phyloP scores from a whole-genome alignment of 257 asterid genomes.

The Forsythia viridissima region DNA sequence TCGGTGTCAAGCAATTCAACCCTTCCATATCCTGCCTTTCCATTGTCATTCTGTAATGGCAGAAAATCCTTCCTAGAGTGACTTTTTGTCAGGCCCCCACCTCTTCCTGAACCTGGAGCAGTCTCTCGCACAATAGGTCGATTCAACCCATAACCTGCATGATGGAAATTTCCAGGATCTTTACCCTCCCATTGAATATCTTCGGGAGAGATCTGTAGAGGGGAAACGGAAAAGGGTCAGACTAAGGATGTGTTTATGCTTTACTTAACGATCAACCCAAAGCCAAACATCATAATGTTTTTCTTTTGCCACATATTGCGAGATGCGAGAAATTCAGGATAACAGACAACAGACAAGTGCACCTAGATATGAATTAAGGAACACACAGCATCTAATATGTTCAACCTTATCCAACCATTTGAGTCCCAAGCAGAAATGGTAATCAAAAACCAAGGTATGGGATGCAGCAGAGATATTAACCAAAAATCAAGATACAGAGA shows the following conservation, averaged over 20 bases:
- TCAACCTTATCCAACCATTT: background rate
- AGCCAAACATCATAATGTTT: background rate
- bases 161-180: constrained; percentile 76
- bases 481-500: background rate
- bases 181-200: constrained; percentile 91
- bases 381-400: background rate
- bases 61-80: constrained; percentile 76
- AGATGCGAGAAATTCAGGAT: background rate
- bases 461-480: background rate
- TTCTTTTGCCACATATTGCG: background rate
- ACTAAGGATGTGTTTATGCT: background rate
- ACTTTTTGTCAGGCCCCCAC: constrained; percentile 73
- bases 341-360: background rate
- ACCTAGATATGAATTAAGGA: background rate
- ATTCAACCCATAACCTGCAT: constrained; percentile 60
- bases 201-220: constrained; percentile 74
- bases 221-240: constrained; percentile 16
- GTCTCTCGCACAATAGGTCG: constrained; percentile 71
- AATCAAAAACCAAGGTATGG: background rate
- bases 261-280: background rate
- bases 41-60: constrained; percentile 71
- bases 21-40: constrained; percentile 70
- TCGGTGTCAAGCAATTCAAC: constrained; percentile 88
- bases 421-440: background rate
- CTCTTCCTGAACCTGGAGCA: constrained; percentile 75